Base-by-base conservation (phyloP, 1,284 basidiomycete species). In the Malassezia sympodialis region DNA sequence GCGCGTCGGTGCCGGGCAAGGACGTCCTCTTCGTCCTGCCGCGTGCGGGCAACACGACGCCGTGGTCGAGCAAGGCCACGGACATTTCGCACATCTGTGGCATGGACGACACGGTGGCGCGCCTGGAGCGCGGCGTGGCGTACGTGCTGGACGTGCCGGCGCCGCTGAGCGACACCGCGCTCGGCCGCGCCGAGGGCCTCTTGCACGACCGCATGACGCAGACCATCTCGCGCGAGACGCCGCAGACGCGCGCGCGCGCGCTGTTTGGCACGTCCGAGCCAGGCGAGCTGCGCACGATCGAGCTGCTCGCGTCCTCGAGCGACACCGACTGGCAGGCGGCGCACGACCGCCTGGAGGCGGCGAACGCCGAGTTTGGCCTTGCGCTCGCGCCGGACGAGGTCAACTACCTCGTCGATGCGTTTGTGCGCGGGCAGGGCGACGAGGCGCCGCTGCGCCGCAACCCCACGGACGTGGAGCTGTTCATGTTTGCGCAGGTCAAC, bases 401-500 rank as follows among this genome's bases (percentile, higher is more conserved):
- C 60, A 82, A 86, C 66, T 99, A 96, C 76, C 84, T 98, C 60
- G 82, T 94, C 63, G 81, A 88, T 49, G 88, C 88, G 8, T 99
- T 90, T 76, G 80, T 88, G 37, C 79, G 66, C 12, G 67, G 67
- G 26, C 56, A 62, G 30, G 53, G 49, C 23, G 60, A 43, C 42
- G 73, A 79, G 15, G 53, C 58, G 17, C 63, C 68, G 14, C 65
- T 73, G 28, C 58, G 62, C 26, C 65, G 72, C 34, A 68, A 72
- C 57, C 72, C 72, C 23, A 96, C 89, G 45, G 93, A 98, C 68
- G 91, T 94, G 12, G 94, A 99, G 75, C 81, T 99, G 17, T 98
- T 98, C 82, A 98, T 98, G 93, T 99, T 98, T 75, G 93, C 94
- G 15, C 94, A 99, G 76, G 93, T 99, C 75, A 99, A 99, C 79